Conservation (phyloP, 768 basidiomycete genomes). For the Leccinum longicurvipes region DNA sequence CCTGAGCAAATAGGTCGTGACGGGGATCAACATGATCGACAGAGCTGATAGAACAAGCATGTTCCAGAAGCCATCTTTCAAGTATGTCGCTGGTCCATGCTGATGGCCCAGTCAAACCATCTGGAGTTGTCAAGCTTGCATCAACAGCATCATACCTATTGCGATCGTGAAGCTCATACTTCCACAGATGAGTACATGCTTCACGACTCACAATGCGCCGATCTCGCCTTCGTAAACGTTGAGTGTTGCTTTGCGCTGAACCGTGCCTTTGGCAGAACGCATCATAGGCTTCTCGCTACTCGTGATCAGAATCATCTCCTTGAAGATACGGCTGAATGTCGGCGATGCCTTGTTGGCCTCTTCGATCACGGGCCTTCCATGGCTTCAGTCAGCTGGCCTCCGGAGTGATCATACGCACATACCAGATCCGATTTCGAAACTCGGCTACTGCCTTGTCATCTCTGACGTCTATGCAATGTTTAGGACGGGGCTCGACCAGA, state of each 20-base stretch:
- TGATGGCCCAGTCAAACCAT: conserved; percentile 19
- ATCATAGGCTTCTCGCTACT: conserved; percentile 40
- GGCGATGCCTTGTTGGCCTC: conserved; percentile 43
- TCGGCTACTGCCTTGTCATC: conserved; percentile 22
- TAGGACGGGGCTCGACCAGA: conserved; percentile 27
- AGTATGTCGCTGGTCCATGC: conserved; percentile 24
- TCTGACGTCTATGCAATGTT: conserved; percentile 16
- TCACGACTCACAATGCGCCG: conserved; percentile 36
- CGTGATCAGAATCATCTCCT: conserved; percentile 51
- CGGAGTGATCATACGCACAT: neutral
- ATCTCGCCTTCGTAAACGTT: conserved; percentile 44
- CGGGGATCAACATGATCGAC: conserved; percentile 1
- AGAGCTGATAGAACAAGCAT: conserved; percentile 15
- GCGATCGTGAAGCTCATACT: neutral
- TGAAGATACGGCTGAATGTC: conserved; percentile 43
- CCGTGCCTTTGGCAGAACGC: conserved; percentile 45
- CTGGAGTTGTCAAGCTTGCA: conserved; percentile 17
- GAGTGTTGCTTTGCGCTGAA: conserved; percentile 39
- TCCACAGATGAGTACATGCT: neutral
- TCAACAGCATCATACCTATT: conserved; percentile 34
- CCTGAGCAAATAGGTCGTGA: conserved; percentile 32
- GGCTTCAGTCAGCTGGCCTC: neutral
- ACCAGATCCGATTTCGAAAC: conserved; percentile 34
- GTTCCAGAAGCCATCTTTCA: conserved; percentile 28
- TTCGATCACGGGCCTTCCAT: conserved; percentile 37